Base-by-base conservation (phyloP, 495 filamentous ascomycete genomes). In the Corynascus novoguineensis region DNA sequence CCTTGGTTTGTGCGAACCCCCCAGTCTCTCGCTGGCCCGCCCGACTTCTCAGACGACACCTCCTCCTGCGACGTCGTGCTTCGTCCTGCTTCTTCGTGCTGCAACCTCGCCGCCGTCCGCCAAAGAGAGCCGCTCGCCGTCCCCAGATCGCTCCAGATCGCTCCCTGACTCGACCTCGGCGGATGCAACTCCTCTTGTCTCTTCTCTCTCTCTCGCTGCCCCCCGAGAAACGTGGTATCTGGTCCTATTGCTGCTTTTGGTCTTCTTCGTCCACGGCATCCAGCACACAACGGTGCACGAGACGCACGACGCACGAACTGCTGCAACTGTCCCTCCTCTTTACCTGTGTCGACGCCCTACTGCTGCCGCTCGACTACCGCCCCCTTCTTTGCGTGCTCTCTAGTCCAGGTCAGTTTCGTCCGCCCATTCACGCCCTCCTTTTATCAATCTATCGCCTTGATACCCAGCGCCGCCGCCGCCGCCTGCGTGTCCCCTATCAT, bases 321-420 rank as follows among this genome's bases (percentile, higher is more conserved):
- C 50, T 38, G 57, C 50, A 59, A 44, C 37, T 48, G 34, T 42
- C 41, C 41, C 32, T 50, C 34, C 37, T 14, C 19, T 28, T 19
- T n/a, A 63, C 63, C 46, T 67, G 63, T 60, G 61, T 67, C 67
- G 70, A 68, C 64, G 65, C 66, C 64, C 56, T 60, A 65, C 63
- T 68, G 62, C 64, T 64, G 59, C 62, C 53, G 59, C 58, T 67
- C 35, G 40, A 55, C 42, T 51, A 7, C 28, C 55, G 24, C 38
- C 45, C 46, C 50, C 42, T 42, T n/a, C n/a, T 50, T 61, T 54
- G 34, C 55, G 50, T 41, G 44, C 59, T 41, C 32, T 34, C 15
- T 25, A 35, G 21, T 32, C 55, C 37, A 61, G 55, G 57, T 62
- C 55, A 55, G 53, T 60, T n/a, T 37, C 21, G n/a, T 60, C 63